These are phyloP conservation scores for Ambrosia hybrid DNA, from an alignment of 140 eudicot genomes.

Conservation along the genomic window DNA sequence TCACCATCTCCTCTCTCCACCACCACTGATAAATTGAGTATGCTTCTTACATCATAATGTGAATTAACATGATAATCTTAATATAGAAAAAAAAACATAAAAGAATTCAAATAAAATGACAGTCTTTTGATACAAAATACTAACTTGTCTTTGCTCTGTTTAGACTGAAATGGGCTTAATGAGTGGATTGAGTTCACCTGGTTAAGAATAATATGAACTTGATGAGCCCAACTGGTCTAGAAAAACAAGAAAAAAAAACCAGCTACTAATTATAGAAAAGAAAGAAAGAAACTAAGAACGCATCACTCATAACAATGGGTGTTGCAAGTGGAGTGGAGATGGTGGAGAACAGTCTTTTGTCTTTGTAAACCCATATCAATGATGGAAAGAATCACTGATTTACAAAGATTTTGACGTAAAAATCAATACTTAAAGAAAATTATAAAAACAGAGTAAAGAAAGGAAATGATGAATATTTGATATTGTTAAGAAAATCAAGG, in stretches of 20 bases:
- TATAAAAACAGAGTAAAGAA: constrained; percentile 10
- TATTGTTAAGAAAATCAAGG: neutral
- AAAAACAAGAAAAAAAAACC: constrained; percentile 9
- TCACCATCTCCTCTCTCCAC: too few species aligned
- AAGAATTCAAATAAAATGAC: neutral
- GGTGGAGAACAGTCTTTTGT: too few species aligned
- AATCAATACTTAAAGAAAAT: neutral
- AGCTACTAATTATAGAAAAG: constrained; percentile 31
- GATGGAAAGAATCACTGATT: too few species aligned
- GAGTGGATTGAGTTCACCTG: too few species aligned
- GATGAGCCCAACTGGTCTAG: neutral
- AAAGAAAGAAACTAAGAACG: constrained; percentile 19
- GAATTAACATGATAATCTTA: neutral
- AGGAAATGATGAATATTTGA: neutral
- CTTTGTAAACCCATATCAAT: neutral
- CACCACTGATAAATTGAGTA: too few species aligned
- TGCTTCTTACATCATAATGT: too few species aligned
- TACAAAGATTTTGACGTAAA: neutral
- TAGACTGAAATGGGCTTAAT: neutral
- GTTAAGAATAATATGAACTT: too few species aligned
- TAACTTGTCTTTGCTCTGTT: neutral
- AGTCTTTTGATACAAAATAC: neutral
- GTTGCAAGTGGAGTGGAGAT: too few species aligned
- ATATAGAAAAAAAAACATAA: neutral
- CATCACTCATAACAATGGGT: constrained; percentile 22